A percentile compares a stretch with the other conserved stretches of the same genome.
Evolutionary conservation across 1,139 yeast species (phyloP).

Genomic region (Debaryomyces sp.): DNA sequence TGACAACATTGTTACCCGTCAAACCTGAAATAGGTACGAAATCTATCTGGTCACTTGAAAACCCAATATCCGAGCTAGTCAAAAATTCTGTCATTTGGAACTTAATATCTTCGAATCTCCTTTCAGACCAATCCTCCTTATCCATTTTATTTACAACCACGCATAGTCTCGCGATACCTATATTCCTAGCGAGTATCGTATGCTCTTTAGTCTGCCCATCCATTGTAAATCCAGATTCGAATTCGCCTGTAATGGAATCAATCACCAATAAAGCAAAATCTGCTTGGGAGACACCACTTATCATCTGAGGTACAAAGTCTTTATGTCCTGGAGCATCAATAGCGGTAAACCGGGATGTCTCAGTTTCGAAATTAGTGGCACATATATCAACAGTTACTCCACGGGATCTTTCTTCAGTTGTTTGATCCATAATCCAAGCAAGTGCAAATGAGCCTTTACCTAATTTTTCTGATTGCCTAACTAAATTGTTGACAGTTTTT

Average conservation of each 20-base stretch:
- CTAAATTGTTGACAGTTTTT: slow-evolving; percentile 71
- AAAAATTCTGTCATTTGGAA: slow-evolving; percentile 62
- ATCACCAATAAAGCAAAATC: slow-evolving; percentile 74
- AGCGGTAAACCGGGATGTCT: slow-evolving; percentile 68
- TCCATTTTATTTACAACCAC: slow-evolving; percentile 92
- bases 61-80: slow-evolving; percentile 60
- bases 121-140: slow-evolving; percentile 66
- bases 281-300: slow-evolving; percentile 55
- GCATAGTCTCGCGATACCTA: slow-evolving; percentile 77
- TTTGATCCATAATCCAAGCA: slow-evolving; percentile 98
- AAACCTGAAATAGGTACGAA: slow-evolving; percentile 90
- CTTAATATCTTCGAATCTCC: slow-evolving; percentile 64
- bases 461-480: slow-evolving; percentile 75
- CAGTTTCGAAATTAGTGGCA: slow-evolving; percentile 79
- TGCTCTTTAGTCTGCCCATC: slow-evolving; percentile 98
- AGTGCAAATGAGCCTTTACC: slow-evolving; percentile 95
- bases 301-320: slow-evolving; percentile 59
- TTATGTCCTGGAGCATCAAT: slow-evolving; percentile 87
- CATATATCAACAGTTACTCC: slow-evolving; percentile 97
- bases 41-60: slow-evolving; percentile 46
- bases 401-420: slow-evolving; percentile 81
- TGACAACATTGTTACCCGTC: slow-evolving; percentile 78
- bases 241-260: slow-evolving; percentile 82
- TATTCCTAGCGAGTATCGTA: slow-evolving; percentile 74
- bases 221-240: slow-evolving; percentile 82